Percentiles rank a stretch among this genome's conserved stretches.
These are phyloP conservation scores for Smittium culicis DNA, from an alignment of 371 early-diverging fungal species.

Conservation along the genomic window DNA sequence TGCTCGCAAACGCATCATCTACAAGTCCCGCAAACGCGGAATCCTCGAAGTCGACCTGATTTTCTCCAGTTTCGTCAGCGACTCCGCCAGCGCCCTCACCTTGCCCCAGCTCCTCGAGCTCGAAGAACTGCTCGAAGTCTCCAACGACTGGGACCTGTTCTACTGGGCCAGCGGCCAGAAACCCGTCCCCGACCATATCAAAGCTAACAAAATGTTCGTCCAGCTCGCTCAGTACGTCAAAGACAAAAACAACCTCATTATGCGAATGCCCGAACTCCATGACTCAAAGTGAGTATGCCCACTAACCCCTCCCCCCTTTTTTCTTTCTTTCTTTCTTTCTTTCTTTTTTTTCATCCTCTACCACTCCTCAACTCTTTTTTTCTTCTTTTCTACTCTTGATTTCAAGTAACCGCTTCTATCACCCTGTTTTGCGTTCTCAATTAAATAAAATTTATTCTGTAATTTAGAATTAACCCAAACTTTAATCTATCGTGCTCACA, in stretches of 20 bases:
- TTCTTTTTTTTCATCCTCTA: neutral
- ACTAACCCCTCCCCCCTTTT: neutral
- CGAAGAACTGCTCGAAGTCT: conserved; percentile 73
- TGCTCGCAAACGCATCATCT: conserved; percentile 69
- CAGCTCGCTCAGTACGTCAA: conserved; percentile 49
- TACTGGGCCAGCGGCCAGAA: conserved; percentile 74
- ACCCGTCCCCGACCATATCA: conserved; percentile 41
- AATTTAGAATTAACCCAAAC: too few relatives aligned
- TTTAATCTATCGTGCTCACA: too few relatives aligned
- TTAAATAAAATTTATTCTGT: too few relatives aligned
- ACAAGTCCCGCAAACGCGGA: conserved; percentile 85
- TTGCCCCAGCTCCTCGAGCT: conserved; percentile 51
- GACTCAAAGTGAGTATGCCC: conserved; percentile 17
- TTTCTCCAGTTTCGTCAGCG: conserved; percentile 70
- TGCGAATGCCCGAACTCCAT: conserved; percentile 68
- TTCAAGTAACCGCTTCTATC: too few relatives aligned
- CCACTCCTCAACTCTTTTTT: too few relatives aligned
- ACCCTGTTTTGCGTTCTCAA: too few relatives aligned
- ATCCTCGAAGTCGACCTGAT: conserved; percentile 87
- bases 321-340: neutral
- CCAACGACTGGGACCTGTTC: conserved; percentile 88
- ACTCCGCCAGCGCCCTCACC: conserved; percentile 40
- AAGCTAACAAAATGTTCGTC: conserved; percentile 38
- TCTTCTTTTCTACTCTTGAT: too few relatives aligned
- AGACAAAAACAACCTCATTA: conserved; percentile 47